Conservation (phyloP, 192 early-diverging fungal genomes). For the Funneliformis mosseae region DNA sequence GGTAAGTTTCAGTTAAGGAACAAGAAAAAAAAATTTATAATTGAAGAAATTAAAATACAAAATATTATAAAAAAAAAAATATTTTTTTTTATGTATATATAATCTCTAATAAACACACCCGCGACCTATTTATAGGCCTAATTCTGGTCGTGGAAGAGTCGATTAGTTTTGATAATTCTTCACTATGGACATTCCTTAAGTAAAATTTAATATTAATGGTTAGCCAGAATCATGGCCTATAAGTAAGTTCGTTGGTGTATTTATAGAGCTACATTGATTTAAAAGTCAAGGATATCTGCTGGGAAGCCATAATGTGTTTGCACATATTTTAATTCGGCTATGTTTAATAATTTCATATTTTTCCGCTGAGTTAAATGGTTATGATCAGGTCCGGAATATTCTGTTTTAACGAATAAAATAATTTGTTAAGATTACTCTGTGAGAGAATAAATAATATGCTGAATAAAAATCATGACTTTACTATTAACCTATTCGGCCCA, state of each 20-base stretch:
- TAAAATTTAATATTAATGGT: no score
- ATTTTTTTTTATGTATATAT: neutral
- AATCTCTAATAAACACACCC: neutral
- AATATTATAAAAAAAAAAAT: no score
- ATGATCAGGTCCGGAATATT: conserved; percentile 10
- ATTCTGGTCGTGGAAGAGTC: neutral
- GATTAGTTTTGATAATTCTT: neutral
- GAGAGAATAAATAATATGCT: neutral
- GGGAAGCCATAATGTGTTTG: conserved; percentile 26
- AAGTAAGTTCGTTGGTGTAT: neutral
- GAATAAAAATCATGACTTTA: neutral
- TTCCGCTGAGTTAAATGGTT: neutral
- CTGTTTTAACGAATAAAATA: neutral
- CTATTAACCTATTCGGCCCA: neutral
- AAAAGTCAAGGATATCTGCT: conserved; percentile 31
- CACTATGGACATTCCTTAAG: no score
- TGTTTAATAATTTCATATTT: neutral
- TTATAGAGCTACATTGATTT: neutral
- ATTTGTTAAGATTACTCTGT: neutral
- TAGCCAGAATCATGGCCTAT: neutral
- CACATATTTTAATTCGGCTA: conserved; percentile 2
- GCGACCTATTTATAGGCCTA: neutral
- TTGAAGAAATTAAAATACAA: neutral
- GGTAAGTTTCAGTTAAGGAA: conserved; percentile 28
- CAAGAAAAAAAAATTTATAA: neutral